phyloP scores from a whole-genome alignment of 2,329 filamentous ascomycete genomes.

The Tricladium varicosporioides region DNA sequence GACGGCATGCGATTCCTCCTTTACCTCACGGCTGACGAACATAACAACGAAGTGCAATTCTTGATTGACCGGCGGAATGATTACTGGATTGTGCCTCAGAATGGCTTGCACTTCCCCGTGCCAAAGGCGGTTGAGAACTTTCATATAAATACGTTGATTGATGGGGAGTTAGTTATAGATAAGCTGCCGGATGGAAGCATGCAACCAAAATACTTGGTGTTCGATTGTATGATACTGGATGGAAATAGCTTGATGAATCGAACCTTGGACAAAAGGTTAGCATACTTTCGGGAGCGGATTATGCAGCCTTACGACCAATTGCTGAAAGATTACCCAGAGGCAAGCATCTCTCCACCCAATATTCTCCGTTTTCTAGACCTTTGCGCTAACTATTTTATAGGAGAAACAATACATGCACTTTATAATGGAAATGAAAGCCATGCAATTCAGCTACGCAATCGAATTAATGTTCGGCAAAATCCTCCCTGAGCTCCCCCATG shows the following conservation, averaged over 20 bases:
- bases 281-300: slow-evolving; percentile 77
- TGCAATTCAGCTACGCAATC: slow-evolving; percentile 84
- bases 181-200: slow-evolving; percentile 62
- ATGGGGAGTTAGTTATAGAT: slow-evolving; percentile 92
- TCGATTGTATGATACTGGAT: slow-evolving; percentile 87
- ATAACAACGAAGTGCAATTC: slow-evolving; percentile 72
- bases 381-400: not conserved
- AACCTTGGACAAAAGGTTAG: slow-evolving; percentile 84
- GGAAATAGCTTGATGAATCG: slow-evolving; percentile 72
- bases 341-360: not conserved
- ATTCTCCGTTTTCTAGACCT: not conserved
- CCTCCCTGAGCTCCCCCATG: slow-evolving; percentile 80
- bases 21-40: slow-evolving; percentile 71
- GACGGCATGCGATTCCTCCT: slow-evolving; percentile 95
- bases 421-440: slow-evolving; percentile 80
- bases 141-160: slow-evolving; percentile 79
- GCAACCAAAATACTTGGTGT: slow-evolving; percentile 83
- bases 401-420: slow-evolving; percentile 74
- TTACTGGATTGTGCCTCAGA: slow-evolving; percentile 78
- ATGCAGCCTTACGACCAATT: slow-evolving; percentile 67
- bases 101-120: slow-evolving; percentile 76
- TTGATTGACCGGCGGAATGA: slow-evolving; percentile 98
- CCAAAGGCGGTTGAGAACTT: slow-evolving; percentile 63
- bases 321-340: slow-evolving; percentile 61
- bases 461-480: slow-evolving; percentile 90